phyloP scores from a whole-genome alignment of 257 asterid genomes.

The Rubia yunnanensis region DNA sequence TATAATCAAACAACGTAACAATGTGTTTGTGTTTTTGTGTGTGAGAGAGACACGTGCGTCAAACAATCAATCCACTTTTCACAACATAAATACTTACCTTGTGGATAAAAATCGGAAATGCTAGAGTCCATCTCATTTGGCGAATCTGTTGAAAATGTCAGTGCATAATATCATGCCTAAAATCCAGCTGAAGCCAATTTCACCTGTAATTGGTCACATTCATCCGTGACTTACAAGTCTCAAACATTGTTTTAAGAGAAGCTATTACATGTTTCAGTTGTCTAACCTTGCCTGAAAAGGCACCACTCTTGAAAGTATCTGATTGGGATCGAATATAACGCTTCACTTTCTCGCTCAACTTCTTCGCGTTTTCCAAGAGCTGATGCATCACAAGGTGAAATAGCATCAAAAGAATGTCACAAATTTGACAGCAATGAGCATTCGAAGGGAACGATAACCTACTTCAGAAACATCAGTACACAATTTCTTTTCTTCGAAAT shows the following conservation, averaged over 20 bases:
- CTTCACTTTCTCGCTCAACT: slow-evolving; percentile 29
- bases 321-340: slow-evolving; percentile 11
- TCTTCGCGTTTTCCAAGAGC: slow-evolving; percentile 28
- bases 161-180: slow-evolving; percentile 39
- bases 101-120: slow-evolving; percentile 40
- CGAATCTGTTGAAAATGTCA: slow-evolving; percentile 31
- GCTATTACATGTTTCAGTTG: not conserved
- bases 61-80: not conserved
- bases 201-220: slow-evolving; percentile 24
- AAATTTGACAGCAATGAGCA: too few species aligned
- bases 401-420: not conserved
- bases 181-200: slow-evolving; percentile 37
- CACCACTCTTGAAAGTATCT: too few species aligned
- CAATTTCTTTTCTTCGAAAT: not conserved
- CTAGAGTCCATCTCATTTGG: slow-evolving; percentile 32
- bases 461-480: slow-evolving; percentile 2
- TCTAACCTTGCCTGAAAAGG: slow-evolving; percentile 29
- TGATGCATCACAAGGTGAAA: slow-evolving; percentile 4
- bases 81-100: slow-evolving; percentile 19
- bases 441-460: not conserved
- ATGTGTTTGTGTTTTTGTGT: too few species aligned
- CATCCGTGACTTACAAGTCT: not conserved
- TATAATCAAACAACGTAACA: not conserved
- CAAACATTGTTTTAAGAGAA: not conserved
- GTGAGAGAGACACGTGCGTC: too few species aligned